Evolutionary conservation across 2,329 filamentous ascomycete genomes (phyloP), one percentile per base, ranked within the genome.

Genomic region (Venturia asperata): DNA sequence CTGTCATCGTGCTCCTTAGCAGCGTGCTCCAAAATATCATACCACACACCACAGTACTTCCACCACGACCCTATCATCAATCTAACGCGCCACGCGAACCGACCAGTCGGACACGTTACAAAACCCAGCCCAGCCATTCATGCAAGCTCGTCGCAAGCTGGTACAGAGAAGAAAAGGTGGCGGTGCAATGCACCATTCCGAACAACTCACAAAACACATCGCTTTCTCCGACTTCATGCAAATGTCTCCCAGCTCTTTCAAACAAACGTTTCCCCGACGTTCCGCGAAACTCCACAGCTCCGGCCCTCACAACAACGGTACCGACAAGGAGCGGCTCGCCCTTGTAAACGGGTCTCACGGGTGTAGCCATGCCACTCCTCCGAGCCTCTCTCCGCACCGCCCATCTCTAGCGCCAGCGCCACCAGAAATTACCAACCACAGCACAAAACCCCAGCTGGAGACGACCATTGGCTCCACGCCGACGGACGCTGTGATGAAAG

Each of bases 381-480:
- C 19, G 24, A n/a, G n/a, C n/a, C n/a, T n/a, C n/a, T n/a, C n/a
- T n/a, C n/a, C n/a, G n/a, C n/a, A n/a, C n/a, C n/a, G n/a, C n/a
- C 52, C 52, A 15, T 34, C 52, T 56, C 30, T 37, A 58, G 52
- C 30, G 30, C 30, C 52, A 58, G 52, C 52, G 30, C 52, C 52
- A 58, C 52, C 19, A n/a, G 30, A n/a, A 58, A 37, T 37, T 3
- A 41, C 15, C 30, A 3, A 6, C 30, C 30, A 34, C 30, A 6
- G 30, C 30, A 6, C 3, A n/a, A 19, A 3, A 58, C 9, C 52
- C 52, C 30, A 1, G 30, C 37, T 11, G 5, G 2, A 6, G 15
- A 27, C 2, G 7, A 19, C 17, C 27, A 56, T 56, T 56, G 52
- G 52, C 5, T 37, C 19, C n/a, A 1, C 52, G 34, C 19, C 2